A percentile compares a stretch with the other conserved stretches of the same genome.
Conservation (phyloP, 2,329 filamentous ascomycete species). For the Alternaria dauci region DNA sequence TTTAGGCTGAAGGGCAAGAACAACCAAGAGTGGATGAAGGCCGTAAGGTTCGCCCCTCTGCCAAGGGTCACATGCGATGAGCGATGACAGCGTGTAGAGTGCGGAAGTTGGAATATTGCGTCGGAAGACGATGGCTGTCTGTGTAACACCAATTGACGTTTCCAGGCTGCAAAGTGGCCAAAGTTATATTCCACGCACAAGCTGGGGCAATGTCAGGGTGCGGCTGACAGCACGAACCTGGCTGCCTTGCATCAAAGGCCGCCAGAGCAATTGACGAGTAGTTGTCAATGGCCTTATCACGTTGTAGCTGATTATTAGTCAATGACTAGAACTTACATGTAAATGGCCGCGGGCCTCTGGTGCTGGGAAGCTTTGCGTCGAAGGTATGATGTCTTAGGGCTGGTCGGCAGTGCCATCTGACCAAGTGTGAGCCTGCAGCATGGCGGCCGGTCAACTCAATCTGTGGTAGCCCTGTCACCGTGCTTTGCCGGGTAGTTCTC, state of each 20-base stretch:
- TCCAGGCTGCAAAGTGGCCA: conserved; percentile 20
- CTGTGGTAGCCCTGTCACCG: conserved; percentile 14
- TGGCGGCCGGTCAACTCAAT: conserved; percentile 26
- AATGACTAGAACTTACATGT: conserved; percentile 19
- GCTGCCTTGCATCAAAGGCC: conserved; percentile 18
- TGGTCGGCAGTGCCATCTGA: conserved; percentile 29
- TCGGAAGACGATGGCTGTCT: conserved; percentile 8
- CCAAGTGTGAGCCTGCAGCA: conserved; percentile 21
- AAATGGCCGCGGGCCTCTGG: conserved; percentile 24
- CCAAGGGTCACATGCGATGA: conserved; percentile 20
- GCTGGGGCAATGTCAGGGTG: conserved; percentile 17
- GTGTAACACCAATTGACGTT: background rate
- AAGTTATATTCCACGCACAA: conserved; percentile 25
- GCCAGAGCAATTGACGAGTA: conserved; percentile 31
- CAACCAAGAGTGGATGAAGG: conserved; percentile 1
- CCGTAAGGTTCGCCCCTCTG: conserved; percentile 14
- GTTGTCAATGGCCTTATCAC: conserved; percentile 25
- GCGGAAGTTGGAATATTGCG: conserved; percentile 7
- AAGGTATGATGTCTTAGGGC: conserved; percentile 18
- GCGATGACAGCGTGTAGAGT: conserved; percentile 6
- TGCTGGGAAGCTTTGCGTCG: conserved; percentile 15
- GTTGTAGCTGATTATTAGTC: conserved; percentile 28
- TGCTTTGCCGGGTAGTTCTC: conserved; percentile 14
- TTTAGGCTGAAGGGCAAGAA: conserved; percentile 1
- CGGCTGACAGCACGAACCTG: conserved; percentile 24